Evolutionary conservation across 768 basidiomycete species (phyloP), one percentile per base, ranked within the genome.

Genomic region (Trametes elegans): DNA sequence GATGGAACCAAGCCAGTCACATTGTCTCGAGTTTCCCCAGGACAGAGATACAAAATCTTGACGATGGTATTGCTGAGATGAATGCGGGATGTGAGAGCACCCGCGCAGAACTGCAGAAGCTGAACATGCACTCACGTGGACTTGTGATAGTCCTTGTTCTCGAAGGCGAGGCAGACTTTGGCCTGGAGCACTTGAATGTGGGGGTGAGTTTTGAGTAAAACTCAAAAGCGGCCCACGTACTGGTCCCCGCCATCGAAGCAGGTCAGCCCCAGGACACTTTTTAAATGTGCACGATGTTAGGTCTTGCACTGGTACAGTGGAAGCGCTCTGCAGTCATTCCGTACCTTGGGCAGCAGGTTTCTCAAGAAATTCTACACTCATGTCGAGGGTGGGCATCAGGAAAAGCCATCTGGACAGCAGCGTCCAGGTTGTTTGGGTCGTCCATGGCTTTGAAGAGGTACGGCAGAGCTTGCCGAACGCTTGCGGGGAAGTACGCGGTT

Each of bases 121-220:
- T 3, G 24, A 35, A 14, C 6, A 19, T 19, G 19, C 9, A 66
- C 74, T 24, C 59, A 76, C 73, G 68, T 68, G 7, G 74, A 66
- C 51, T 73, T 67, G 7, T 62, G 51, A 49, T 70, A 76, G 14
- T 68, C 59, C 32, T 64, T 58, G 11, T 61, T 64, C 41, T 74
- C 71, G 50, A 73, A 69, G 38, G 71, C 69, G 3, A 72, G 27
- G 0, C 72, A 66, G 0, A 73, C 73, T 8, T 73, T 65, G 1
- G 73, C 71, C 49, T 73, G 71, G 7, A 77, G 63, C 7, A 77
- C 66, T 8, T 76, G 74, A 73, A 78, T 77, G 58, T 79, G 78
- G 7, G 76, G 78, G 0, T 76, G 67, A 7, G 77, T 76, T 55
- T 72, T 69, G 7, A 73, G 38, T 7, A 76, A 62, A 14, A 56